Percentiles rank a stretch among this genome's conserved stretches.
These are phyloP conservation scores for Aureobasidium sp. DNA, from an alignment of 2,329 filamentous ascomycete species.

Conservation along the genomic window DNA sequence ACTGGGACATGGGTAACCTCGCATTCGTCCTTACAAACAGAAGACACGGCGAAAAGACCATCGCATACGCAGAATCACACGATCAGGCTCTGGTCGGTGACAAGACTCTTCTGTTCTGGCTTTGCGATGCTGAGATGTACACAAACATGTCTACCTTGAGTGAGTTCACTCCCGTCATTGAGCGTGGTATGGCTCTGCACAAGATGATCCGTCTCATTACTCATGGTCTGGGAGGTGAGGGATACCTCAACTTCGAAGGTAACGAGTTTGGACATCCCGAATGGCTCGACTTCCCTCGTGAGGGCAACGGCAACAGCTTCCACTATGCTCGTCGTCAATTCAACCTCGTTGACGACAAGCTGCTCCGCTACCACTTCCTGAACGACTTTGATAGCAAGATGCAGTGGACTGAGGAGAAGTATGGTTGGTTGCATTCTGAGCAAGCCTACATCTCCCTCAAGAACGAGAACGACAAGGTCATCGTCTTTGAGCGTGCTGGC, in stretches of 20 bases:
- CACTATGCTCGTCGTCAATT: conserved; percentile 63
- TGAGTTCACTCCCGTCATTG: conserved; percentile 79
- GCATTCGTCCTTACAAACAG: conserved; percentile 86
- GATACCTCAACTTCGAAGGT: conserved; percentile 96
- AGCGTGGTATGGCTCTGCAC: conserved; percentile 85
- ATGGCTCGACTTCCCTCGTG: conserved; percentile 96
- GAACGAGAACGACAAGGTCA: conserved; percentile 86
- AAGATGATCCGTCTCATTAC: conserved; percentile 97
- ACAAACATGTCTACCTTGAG: conserved; percentile 90
- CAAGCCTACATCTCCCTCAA: conserved; percentile 94
- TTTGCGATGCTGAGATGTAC: conserved; percentile 95
- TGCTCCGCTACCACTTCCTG: conserved; percentile 83
- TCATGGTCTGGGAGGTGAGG: conserved; percentile 85
- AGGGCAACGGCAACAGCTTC: conserved; percentile 48
- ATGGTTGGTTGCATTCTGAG: conserved; percentile 78
- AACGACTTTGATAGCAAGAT: conserved; percentile 91
- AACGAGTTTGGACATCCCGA: conserved; percentile 99
- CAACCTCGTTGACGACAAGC: conserved; percentile 78
- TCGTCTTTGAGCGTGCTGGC: conserved; percentile 90
- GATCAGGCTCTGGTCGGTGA: conserved; percentile 97
- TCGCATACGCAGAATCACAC: conserved; percentile 94
- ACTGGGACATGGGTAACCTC: conserved; percentile 86
- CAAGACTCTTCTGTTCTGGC: conserved; percentile 96
- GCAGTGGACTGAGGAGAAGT: conserved; percentile 80
- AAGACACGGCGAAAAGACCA: conserved; percentile 93